Conservation (phyloP, 139 green algal species). For the Microglena sp. region DNA sequence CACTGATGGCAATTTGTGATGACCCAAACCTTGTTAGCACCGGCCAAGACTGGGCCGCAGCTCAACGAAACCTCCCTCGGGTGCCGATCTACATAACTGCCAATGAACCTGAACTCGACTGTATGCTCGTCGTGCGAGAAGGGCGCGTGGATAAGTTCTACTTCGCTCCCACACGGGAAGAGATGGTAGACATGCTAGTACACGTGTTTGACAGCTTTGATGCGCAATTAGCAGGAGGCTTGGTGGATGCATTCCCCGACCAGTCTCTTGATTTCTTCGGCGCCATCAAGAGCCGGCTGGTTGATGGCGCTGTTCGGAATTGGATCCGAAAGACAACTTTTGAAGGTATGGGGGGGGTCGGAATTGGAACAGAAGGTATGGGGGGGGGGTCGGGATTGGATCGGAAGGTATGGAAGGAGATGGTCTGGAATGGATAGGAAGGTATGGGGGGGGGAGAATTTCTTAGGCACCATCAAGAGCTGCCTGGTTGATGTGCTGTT, state of each 20-base stretch:
- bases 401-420: too few relatives aligned
- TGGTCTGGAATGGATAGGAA: too few relatives aligned
- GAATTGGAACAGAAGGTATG: too few relatives aligned
- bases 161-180: constrained; percentile 13
- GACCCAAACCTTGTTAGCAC: constrained; percentile 5
- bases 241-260: constrained; percentile 27
- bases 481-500: too few relatives aligned
- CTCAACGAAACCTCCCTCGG: background rate
- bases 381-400: too few relatives aligned
- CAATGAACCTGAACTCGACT: constrained; percentile 40
- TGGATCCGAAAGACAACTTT: too few relatives aligned
- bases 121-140: constrained; percentile 48
- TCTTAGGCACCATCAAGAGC: too few relatives aligned
- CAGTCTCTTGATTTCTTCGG: constrained; percentile 55
- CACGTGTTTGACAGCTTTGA: background rate
- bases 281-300: constrained; percentile 16
- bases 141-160: constrained; percentile 30
- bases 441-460: too few relatives aligned
- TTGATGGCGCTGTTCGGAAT: constrained; percentile 7
- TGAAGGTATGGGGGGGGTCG: too few relatives aligned
- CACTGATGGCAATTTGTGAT: constrained; percentile 37
- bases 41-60: background rate
- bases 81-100: constrained; percentile 28
- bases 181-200: constrained; percentile 9
- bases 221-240: background rate